Conservation (phyloP, 345 rosid genomes). For the Aurinia saxatilis region DNA sequence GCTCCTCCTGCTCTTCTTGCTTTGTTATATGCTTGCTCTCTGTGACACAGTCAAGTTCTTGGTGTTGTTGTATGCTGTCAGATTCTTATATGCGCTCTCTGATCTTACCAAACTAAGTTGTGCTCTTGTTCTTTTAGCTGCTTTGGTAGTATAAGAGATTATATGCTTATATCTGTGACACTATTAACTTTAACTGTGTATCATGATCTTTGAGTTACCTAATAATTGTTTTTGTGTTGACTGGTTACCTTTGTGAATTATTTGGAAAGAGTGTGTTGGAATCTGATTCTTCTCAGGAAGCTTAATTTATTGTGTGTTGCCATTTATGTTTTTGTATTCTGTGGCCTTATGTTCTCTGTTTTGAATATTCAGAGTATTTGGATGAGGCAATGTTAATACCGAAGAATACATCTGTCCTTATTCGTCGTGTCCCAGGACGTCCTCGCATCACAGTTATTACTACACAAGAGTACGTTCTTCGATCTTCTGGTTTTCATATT, state of each 20-base stretch:
- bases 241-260: neutral
- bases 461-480: conserved; percentile 69
- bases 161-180: conserved; percentile 5
- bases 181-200: neutral
- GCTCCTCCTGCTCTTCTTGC: neutral
- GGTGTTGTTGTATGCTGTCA: neutral
- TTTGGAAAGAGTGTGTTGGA: neutral
- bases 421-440: conserved; percentile 96
- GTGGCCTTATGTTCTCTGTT: conserved; percentile 22
- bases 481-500: conserved; percentile 34
- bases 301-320: neutral
- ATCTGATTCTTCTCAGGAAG: conserved; percentile 1
- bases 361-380: conserved; percentile 88
- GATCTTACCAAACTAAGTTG: too few relatives aligned
- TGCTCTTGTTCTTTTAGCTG: neutral
- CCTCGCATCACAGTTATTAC: conserved; percentile 95
- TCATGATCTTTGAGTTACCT: neutral
- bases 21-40: too few relatives aligned
- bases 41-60: neutral
- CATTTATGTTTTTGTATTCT: neutral
- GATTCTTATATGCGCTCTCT: neutral
- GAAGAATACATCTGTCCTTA: conserved; percentile 92
- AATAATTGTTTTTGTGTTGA: neutral
- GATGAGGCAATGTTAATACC: conserved; percentile 97
- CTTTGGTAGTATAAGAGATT: neutral